A percentile compares a stretch with the other conserved stretches of the same genome.
These are phyloP conservation scores for Geum urbanum DNA, from an alignment of 306 rosid species.

Conservation along the genomic window DNA sequence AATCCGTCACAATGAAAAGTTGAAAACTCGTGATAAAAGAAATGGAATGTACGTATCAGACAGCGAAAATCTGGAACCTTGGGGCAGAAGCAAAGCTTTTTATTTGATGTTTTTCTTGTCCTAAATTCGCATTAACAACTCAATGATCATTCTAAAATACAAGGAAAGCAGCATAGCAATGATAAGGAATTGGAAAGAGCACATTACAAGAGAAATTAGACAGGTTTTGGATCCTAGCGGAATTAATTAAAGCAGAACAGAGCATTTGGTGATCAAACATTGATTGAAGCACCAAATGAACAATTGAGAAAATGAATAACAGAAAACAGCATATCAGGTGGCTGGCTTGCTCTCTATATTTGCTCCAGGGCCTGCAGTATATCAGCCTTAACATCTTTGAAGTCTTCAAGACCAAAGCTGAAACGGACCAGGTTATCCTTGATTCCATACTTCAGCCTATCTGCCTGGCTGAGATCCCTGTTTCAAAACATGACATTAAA, in stretches of 20 bases:
- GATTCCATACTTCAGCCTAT: constrained; percentile 74
- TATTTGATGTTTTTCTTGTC: not conserved
- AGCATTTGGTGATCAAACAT: constrained; percentile 8
- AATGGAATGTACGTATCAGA: not conserved
- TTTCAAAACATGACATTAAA: constrained; percentile 22
- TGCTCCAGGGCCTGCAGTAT: constrained; percentile 62
- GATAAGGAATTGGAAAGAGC: not conserved
- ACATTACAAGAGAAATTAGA: not conserved
- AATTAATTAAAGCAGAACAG: not conserved
- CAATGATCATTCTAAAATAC: not conserved
- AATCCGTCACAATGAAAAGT: constrained; percentile 5
- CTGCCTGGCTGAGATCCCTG: constrained; percentile 73
- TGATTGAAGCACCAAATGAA: constrained; percentile 9
- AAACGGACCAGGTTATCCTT: constrained; percentile 86
- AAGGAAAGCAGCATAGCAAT: not conserved
- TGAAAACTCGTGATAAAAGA: not conserved
- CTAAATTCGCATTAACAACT: not conserved
- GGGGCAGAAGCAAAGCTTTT: not conserved
- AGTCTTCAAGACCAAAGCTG: constrained; percentile 90
- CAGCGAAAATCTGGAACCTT: not conserved
- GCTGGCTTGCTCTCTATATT: constrained; percentile 30
- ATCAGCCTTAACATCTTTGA: constrained; percentile 62
- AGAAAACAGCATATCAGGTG: constrained; percentile 11
- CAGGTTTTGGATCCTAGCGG: not conserved
- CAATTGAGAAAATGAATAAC: not conserved